Conservation (phyloP, 1,284 basidiomycete species). For the Ganoderma multipileum region DNA sequence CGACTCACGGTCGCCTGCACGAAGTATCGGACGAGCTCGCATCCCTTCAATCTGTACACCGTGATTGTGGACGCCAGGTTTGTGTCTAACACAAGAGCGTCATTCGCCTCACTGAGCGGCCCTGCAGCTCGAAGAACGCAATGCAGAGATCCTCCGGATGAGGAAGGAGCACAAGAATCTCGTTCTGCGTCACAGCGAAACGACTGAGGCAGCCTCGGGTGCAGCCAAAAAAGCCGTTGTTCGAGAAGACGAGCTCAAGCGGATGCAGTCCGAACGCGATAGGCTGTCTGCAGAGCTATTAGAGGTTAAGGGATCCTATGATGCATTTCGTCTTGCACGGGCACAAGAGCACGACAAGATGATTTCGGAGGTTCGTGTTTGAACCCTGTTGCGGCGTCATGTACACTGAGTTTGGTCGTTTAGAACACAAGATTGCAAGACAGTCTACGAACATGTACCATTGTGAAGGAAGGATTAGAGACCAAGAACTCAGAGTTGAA, state of each 20-base stretch:
- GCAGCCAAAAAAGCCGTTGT: background rate
- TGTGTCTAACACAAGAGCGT: background rate
- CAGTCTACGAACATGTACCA: background rate
- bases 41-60: background rate
- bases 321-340: background rate
- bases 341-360: conserved; percentile 17
- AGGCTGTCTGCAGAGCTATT: conserved; percentile 6
- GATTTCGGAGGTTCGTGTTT: conserved; percentile 7
- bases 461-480: background rate
- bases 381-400: background rate
- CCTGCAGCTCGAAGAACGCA: conserved; percentile 4
- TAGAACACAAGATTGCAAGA: conserved; percentile 16
- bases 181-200: conserved; percentile 11
- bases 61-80: conserved; percentile 5
- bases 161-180: conserved; percentile 15
- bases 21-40: conserved; percentile 12
- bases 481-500: conserved; percentile 7
- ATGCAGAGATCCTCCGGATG: conserved; percentile 2
- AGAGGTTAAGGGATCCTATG: background rate
- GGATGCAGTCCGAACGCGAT: conserved; percentile 9
- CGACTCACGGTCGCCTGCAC: conserved; percentile 4
- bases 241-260: conserved; percentile 4
- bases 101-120: background rate
- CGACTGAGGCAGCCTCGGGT: background rate
- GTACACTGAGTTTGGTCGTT: background rate